Evolutionary conservation across 768 basidiomycete species (phyloP).

Genomic region (Mycena rebaudengoi): DNA sequence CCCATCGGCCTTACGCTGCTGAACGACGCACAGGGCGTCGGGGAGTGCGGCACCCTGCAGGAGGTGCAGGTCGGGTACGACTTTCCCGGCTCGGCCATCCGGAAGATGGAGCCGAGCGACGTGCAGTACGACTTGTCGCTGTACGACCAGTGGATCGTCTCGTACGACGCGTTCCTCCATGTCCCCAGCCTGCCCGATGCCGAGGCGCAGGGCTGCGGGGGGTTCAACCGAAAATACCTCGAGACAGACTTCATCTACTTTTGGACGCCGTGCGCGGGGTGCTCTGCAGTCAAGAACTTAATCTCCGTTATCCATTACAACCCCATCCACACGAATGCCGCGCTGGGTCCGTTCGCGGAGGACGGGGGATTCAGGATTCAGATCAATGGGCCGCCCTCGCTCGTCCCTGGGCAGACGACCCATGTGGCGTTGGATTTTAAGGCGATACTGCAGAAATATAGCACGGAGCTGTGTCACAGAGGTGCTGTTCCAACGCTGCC

Average conservation of each 20-base stretch:
- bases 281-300: not conserved
- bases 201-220: conserved; percentile 4
- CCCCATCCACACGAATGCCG: conserved; percentile 4
- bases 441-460: conserved; percentile 6
- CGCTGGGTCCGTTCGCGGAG: not conserved
- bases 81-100: not conserved
- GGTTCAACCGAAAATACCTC: conserved; percentile 1
- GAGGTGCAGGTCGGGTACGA: conserved; percentile 5
- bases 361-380: not conserved
- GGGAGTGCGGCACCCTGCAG: not conserved
- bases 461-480: not conserved
- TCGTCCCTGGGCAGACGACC: not conserved
- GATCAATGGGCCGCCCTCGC: conserved; percentile 1
- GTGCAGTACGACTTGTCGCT: not conserved
- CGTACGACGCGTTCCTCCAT: not conserved
- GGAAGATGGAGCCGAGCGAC: conserved; percentile 3
- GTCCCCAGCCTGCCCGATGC: not conserved
- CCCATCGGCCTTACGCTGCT: conserved; percentile 5
- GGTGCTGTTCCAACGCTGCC: not conserved
- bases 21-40: conserved; percentile 1
- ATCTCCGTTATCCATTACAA: conserved; percentile 7
- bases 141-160: conserved; percentile 10
- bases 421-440: conserved; percentile 5
- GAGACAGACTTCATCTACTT: conserved; percentile 3
- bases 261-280: conserved; percentile 1